These are phyloP conservation scores for Solanum verrucosum DNA, from an alignment of 257 asterid species.

Conservation along the genomic window DNA sequence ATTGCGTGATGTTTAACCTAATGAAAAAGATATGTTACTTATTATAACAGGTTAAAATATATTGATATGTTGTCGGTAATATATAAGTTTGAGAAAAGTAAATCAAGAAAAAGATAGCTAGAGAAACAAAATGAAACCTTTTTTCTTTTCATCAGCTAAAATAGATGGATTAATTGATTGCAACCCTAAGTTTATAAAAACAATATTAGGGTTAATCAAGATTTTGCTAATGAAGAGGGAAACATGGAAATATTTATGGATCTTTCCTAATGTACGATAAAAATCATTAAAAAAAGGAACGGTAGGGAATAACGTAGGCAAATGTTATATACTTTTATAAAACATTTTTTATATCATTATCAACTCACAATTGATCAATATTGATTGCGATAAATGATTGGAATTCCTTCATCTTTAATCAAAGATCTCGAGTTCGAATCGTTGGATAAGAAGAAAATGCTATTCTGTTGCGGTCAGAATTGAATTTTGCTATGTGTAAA, in stretches of 20 bases:
- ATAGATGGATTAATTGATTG: neutral
- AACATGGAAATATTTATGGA: neutral
- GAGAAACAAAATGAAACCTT: neutral
- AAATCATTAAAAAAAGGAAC: neutral
- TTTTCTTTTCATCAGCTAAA: neutral
- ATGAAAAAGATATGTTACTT: neutral
- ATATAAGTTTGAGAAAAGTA: neutral
- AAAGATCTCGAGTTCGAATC: accelerated
- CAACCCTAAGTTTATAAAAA: neutral
- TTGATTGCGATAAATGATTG: neutral
- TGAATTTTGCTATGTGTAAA: neutral
- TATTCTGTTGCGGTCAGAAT: too few species aligned
- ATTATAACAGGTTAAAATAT: neutral
- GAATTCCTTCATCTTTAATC: neutral
- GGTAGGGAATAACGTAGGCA: neutral
- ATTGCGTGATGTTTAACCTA: too few species aligned
- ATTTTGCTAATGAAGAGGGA: neutral
- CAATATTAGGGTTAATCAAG: neutral
- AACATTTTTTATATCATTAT: neutral
- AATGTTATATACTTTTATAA: neutral
- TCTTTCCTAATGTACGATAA: neutral
- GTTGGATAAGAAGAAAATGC: accelerated
- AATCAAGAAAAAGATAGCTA: neutral
- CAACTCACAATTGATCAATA: neutral
- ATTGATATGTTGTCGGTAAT: too few species aligned